phyloP scores from a whole-genome alignment of 2,329 filamentous ascomycete genomes.

The Orbilia ellipsospora region DNA sequence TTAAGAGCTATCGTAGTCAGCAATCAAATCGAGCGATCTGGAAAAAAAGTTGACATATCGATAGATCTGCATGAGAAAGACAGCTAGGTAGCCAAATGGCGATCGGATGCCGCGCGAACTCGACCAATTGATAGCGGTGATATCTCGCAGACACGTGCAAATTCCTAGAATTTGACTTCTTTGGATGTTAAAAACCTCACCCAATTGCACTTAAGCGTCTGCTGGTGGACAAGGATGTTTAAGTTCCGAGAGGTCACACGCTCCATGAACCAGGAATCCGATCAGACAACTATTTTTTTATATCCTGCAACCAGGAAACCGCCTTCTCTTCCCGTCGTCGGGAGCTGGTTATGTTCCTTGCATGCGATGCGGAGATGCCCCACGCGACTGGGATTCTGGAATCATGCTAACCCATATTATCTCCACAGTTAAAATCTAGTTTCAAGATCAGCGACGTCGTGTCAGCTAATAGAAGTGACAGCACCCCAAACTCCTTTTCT shows the following conservation, averaged over 20 bases:
- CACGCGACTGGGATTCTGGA: constrained; percentile 11
- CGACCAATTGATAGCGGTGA: not conserved
- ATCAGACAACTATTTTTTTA: constrained; percentile 14
- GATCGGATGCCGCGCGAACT: not conserved
- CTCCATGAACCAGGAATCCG: constrained; percentile 17
- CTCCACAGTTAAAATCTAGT: not conserved
- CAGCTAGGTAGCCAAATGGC: constrained; percentile 1
- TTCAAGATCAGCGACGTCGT: not conserved
- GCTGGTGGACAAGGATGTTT: constrained; percentile 26
- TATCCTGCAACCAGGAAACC: constrained; percentile 2
- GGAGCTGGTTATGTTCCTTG: constrained; percentile 24
- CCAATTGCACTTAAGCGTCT: too few relatives aligned
- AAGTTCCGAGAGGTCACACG: constrained; percentile 20
- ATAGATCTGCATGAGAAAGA: constrained; percentile 13
- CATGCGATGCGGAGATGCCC: constrained; percentile 21
- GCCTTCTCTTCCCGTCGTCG: constrained; percentile 50
- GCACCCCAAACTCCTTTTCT: constrained; percentile 16
- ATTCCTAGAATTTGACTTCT: not conserved
- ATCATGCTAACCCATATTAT: not conserved
- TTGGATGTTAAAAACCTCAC: not conserved
- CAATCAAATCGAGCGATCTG: too few relatives aligned
- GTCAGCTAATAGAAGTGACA: not conserved
- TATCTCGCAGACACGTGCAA: constrained; percentile 8
- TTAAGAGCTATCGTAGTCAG: too few relatives aligned
- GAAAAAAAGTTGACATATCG: constrained; percentile 8